phyloP scores from a whole-genome alignment of 192 early-diverging fungal genomes.

The Kappamyces sp. region DNA sequence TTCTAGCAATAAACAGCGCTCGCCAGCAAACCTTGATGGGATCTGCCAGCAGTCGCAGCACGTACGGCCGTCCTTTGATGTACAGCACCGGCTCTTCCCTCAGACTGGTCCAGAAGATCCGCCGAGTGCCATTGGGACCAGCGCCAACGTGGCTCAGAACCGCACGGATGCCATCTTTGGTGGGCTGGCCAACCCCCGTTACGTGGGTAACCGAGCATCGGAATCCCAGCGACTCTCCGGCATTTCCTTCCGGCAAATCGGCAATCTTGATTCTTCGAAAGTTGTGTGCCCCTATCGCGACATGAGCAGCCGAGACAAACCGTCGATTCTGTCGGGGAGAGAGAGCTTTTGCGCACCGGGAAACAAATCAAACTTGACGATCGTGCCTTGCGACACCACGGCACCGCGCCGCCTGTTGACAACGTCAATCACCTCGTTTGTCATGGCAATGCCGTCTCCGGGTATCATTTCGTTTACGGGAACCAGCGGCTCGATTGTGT shows the following conservation, averaged over 20 bases:
- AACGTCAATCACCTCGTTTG: constrained; percentile 49
- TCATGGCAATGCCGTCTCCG: constrained; percentile 57
- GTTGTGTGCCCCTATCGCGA: constrained; percentile 16
- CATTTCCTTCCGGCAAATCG: too few relatives aligned
- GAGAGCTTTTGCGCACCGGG: constrained; percentile 59
- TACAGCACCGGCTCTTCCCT: constrained; percentile 64
- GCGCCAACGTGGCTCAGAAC: constrained; percentile 43
- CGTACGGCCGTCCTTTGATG: constrained; percentile 53
- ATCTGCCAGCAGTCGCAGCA: constrained; percentile 52
- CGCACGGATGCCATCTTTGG: constrained; percentile 47
- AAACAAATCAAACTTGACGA: constrained; percentile 61
- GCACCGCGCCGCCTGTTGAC: constrained; percentile 45
- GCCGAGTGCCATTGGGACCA: constrained; percentile 36
- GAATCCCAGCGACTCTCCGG: too few relatives aligned
- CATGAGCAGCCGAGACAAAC: too few relatives aligned
- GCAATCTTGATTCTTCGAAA: constrained; percentile 28
- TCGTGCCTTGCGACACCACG: constrained; percentile 51
- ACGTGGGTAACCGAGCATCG: constrained; percentile 18
- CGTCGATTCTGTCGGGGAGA: constrained; percentile 52
- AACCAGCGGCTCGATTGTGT: constrained; percentile 20
- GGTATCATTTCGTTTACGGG: constrained; percentile 38
- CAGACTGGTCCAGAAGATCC: constrained; percentile 54
- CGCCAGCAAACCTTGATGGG: constrained; percentile 38
- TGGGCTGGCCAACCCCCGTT: constrained; percentile 60
- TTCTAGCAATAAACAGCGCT: background rate